Conservation (phyloP, 495 filamentous ascomycete genomes). For the Bryoglossum gracile region DNA sequence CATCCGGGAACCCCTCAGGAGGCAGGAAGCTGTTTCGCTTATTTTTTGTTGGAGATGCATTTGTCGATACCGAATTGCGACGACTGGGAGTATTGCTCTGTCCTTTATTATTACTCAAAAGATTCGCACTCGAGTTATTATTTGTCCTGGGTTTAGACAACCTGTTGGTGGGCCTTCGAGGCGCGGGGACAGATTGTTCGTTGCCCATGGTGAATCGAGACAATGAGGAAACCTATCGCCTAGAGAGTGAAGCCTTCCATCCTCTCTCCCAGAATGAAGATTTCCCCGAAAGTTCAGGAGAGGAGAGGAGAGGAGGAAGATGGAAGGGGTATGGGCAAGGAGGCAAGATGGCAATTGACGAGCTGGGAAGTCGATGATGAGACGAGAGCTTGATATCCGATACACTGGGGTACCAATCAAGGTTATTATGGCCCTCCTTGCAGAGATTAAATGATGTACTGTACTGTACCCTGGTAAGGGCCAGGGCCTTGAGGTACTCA, state of each 20-base stretch:
- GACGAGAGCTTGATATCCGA: slow-evolving; percentile 17
- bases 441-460: slow-evolving; percentile 12
- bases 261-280: slow-evolving; percentile 1
- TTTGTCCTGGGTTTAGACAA: slow-evolving; percentile 25
- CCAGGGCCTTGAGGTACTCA: too few relatives aligned
- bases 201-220: slow-evolving; percentile 19
- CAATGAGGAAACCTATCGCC: not conserved
- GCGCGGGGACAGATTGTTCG: slow-evolving; percentile 17
- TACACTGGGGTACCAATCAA: slow-evolving; percentile 13
- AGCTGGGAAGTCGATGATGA: slow-evolving; percentile 14
- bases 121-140: slow-evolving; percentile 7
- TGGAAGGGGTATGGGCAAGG: not conserved
- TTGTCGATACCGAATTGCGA: slow-evolving; percentile 11
- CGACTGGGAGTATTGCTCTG: slow-evolving; percentile 7
- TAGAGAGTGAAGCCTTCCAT: slow-evolving; percentile 12
- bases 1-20: not conserved
- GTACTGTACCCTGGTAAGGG: too few relatives aligned
- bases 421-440: not conserved
- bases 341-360: not conserved
- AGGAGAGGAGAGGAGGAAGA: not conserved
- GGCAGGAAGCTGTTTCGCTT: not conserved
- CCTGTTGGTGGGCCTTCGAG: slow-evolving; percentile 15
- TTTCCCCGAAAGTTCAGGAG: not conserved
- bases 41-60: not conserved
- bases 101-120: slow-evolving; percentile 9